A percentile compares a stretch with the other conserved stretches of the same genome.
Conservation (phyloP, 768 basidiomycete genomes). For the Lactifluus pinguis region DNA sequence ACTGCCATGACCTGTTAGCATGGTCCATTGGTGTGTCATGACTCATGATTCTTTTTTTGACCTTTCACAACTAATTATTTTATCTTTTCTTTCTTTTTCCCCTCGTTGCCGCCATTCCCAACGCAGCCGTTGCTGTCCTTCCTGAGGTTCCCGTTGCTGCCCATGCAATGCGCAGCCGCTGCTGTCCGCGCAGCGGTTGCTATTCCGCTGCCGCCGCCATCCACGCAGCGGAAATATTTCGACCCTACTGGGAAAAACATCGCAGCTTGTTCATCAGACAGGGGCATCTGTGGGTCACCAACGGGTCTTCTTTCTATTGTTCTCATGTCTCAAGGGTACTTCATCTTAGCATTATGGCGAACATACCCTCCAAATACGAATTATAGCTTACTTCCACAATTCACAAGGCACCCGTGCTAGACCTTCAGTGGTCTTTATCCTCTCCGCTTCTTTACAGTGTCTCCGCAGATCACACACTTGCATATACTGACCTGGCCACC, state of each 20-base stretch:
- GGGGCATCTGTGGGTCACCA: slow-evolving; percentile 69
- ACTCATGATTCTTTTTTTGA: too few relatives aligned
- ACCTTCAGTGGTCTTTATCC: slow-evolving; percentile 83
- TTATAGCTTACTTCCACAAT: slow-evolving; percentile 79
- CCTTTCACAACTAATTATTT: too few relatives aligned
- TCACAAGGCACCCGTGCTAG: slow-evolving; percentile 86
- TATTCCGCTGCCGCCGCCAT: too few relatives aligned
- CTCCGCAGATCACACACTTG: slow-evolving; percentile 81
- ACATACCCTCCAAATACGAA: slow-evolving; percentile 91
- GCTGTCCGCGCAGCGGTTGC: too few relatives aligned
- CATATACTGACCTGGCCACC: slow-evolving; percentile 69
- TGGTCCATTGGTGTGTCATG: too few relatives aligned
- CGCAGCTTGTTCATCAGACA: slow-evolving; percentile 86
- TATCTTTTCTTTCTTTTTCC: too few relatives aligned
- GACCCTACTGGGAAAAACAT: slow-evolving; percentile 91
- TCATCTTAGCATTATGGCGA: slow-evolving; percentile 65
- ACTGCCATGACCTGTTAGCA: too few relatives aligned
- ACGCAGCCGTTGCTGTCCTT: too few relatives aligned
- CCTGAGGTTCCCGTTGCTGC: too few relatives aligned
- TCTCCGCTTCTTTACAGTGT: slow-evolving; percentile 71
- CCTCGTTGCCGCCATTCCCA: too few relatives aligned
- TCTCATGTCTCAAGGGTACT: background rate
- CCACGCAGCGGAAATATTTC: slow-evolving; percentile 70
- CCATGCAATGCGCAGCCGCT: too few relatives aligned
- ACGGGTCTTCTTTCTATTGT: background rate